These are phyloP conservation scores for Chaetomium sp. DNA, from an alignment of 2,329 filamentous ascomycete genomes.

Conservation along the genomic window DNA sequence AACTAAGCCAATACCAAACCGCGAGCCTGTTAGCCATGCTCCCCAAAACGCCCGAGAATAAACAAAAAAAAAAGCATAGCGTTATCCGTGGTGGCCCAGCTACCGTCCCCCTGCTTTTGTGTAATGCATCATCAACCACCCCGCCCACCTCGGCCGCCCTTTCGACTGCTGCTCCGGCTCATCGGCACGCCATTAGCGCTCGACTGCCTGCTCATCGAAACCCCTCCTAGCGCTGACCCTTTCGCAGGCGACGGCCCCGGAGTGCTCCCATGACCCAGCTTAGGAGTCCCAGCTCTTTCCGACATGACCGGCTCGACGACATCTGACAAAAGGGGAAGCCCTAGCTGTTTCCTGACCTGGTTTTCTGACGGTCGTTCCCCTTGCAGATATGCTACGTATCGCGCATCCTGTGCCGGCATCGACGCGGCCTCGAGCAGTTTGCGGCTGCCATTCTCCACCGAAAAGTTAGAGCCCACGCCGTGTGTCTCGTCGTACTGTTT, in stretches of 20 bases:
- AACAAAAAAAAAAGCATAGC: slow-evolving; percentile 2
- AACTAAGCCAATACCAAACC: neutral
- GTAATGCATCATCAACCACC: slow-evolving; percentile 18
- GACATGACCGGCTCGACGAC: slow-evolving; percentile 32
- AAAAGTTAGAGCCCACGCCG: slow-evolving; percentile 59
- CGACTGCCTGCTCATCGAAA: slow-evolving; percentile 59
- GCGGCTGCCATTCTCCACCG: slow-evolving; percentile 55
- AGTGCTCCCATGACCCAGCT: slow-evolving; percentile 32
- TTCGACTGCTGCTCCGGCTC: slow-evolving; percentile 50
- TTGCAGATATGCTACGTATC: slow-evolving; percentile 53
- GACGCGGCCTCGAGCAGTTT: slow-evolving; percentile 59
- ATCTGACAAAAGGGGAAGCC: slow-evolving; percentile 44
- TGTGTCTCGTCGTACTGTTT: slow-evolving; percentile 58
- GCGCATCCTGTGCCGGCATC: slow-evolving; percentile 49
- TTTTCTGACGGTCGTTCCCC: slow-evolving; percentile 52
- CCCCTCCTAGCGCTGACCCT: slow-evolving; percentile 48
- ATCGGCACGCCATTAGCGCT: slow-evolving; percentile 43
- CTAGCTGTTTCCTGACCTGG: slow-evolving; percentile 52
- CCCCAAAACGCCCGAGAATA: neutral
- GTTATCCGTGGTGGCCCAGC: slow-evolving; percentile 5
- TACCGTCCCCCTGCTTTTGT: neutral
- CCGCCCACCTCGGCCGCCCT: slow-evolving; percentile 42
- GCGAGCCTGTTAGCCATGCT: neutral
- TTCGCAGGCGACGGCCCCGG: slow-evolving; percentile 39
- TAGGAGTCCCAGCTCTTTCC: slow-evolving; percentile 32